Evolutionary conservation across 2,329 filamentous ascomycete genomes (phyloP), one percentile per base, ranked within the genome.

Genomic region (Neoascochyta sp.): DNA sequence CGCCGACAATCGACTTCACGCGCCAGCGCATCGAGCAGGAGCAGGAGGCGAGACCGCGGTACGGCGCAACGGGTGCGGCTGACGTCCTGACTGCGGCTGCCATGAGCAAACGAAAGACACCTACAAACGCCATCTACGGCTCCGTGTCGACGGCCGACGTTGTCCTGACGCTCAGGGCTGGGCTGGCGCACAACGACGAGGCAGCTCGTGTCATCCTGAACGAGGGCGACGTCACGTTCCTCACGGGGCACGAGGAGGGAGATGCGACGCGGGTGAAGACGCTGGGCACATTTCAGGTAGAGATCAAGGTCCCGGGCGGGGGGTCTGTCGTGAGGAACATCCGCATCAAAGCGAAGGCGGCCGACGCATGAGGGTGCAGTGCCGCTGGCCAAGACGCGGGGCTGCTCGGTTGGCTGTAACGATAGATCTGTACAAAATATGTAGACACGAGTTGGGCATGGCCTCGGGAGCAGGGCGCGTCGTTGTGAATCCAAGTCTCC

Each of bases 91-190:
- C 57, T n/a, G 56, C 60, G 16, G 57, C 55, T 10, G 53, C 57
- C 8, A 54, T 53, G 40, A 33, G 40, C 18, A 55, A 52, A 27
- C 36, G 52, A 24, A 60, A 59, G 36, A 33, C 43, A 10, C 28
- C 32, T 3, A 31, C 36, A 13, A 53, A 57, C 12, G 59, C 62
- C 10, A 75, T 73, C 27, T 71, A 74, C 42, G 75, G 74, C 15
- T 74, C 71, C 3, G 73, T 79, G 4, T 70, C 71, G n/a, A 69
- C 67, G 6, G 54, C 62, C 14, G 75, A 79, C 48, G 62, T 79
- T 31, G 66, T 64, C 6, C 52, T 60, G 10, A 68, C 65, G 14
- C 64, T 78, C 32, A 68, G 65, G 36, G 64, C 64, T 22, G 63
- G 68, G 14, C 57, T 77, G 41, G 67, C 66, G 19, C 65, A 68